phyloP scores from a whole-genome alignment of 805 yeast genomes.

The Candida sonorensis region DNA sequence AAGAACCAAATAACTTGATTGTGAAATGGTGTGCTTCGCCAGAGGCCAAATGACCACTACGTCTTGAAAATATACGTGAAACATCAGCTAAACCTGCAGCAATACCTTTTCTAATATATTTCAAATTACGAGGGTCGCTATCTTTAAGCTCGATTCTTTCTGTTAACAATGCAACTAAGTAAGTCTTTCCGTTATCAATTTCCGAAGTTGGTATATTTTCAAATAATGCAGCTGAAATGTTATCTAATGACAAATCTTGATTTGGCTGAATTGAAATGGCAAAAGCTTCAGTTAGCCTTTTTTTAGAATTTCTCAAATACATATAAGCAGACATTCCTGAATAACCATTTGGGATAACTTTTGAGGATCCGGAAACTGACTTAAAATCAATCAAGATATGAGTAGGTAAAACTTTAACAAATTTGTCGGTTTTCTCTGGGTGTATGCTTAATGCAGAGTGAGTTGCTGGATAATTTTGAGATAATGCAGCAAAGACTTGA shows the following conservation, averaged over 20 bases:
- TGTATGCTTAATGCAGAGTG: slow-evolving; percentile 28
- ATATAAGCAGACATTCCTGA: slow-evolving; percentile 68
- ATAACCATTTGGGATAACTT: slow-evolving; percentile 57
- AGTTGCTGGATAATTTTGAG: slow-evolving; percentile 59
- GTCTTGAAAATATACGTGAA: slow-evolving; percentile 65
- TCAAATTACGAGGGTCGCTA: slow-evolving; percentile 17
- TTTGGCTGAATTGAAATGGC: slow-evolving; percentile 57
- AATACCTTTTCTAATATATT: slow-evolving; percentile 62
- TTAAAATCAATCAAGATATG: slow-evolving; percentile 75
- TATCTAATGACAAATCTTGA: slow-evolving; percentile 53
- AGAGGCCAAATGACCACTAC: slow-evolving; percentile 50
- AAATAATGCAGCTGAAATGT: slow-evolving; percentile 73
- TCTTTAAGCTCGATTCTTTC: slow-evolving; percentile 52
- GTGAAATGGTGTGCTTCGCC: slow-evolving; percentile 67
- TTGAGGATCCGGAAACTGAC: slow-evolving; percentile 54
- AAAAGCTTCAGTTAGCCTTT: slow-evolving; percentile 73
- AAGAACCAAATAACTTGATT: slow-evolving; percentile 67
- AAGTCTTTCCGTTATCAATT: slow-evolving; percentile 53
- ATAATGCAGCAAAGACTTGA: slow-evolving; percentile 65
- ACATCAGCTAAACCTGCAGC: slow-evolving; percentile 88
- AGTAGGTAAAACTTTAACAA: slow-evolving; percentile 45
- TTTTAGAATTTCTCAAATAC: slow-evolving; percentile 57
- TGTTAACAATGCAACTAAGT: slow-evolving; percentile 67
- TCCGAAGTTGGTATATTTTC: slow-evolving; percentile 67
- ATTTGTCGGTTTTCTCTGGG: slow-evolving; percentile 42